phyloP scores from a whole-genome alignment of 2,329 filamentous ascomycete species.

The Fusarium succisae region DNA sequence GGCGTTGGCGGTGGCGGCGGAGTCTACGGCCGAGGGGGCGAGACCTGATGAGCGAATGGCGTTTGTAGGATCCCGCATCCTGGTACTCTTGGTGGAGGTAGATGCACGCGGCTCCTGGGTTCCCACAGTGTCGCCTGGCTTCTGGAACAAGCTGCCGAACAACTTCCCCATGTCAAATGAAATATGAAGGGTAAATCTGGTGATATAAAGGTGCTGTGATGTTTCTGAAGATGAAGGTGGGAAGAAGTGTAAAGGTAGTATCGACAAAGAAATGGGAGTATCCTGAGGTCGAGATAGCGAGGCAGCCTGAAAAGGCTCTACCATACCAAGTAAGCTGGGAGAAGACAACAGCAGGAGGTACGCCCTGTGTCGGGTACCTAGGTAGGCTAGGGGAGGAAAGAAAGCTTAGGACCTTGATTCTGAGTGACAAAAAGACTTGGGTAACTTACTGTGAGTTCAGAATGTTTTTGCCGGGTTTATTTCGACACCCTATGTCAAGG shows the following conservation, averaged over 20 bases:
- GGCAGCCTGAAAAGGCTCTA: neutral
- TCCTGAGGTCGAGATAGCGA: neutral
- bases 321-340: neutral
- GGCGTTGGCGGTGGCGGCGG: slow-evolving; percentile 40
- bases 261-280: neutral
- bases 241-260: neutral
- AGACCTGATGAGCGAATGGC: slow-evolving; percentile 32
- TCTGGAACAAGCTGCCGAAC: slow-evolving; percentile 32
- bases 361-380: neutral
- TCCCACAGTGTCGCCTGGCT: slow-evolving; percentile 37
- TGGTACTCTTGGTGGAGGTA: slow-evolving; percentile 31
- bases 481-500: no score
- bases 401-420: no score
- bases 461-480: no score
- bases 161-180: slow-evolving; percentile 6
- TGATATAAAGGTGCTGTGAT: neutral
- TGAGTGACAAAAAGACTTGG: no score
- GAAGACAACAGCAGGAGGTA: neutral
- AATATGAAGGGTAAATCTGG: neutral
- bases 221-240: neutral
- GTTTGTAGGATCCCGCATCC: slow-evolving; percentile 25
- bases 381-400: no score
- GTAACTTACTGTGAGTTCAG: no score
- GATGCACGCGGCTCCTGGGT: slow-evolving; percentile 35
- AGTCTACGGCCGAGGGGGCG: slow-evolving; percentile 36